phyloP scores from a whole-genome alignment of 2,329 filamentous ascomycete genomes.

The Colletotrichum melonis region DNA sequence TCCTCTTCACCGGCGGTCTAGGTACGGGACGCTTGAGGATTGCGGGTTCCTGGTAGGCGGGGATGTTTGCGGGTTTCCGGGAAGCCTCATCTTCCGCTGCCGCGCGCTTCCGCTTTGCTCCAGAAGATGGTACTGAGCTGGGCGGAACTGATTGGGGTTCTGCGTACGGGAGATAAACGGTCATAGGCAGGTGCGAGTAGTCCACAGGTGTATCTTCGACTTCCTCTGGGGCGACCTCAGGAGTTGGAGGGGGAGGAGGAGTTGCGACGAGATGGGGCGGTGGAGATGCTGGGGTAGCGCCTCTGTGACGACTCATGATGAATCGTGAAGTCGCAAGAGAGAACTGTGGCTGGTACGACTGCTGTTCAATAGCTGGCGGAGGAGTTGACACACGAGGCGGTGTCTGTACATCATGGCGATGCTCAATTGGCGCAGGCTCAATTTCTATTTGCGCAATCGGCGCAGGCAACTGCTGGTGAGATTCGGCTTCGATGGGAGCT shows the following conservation, averaged over 20 bases:
- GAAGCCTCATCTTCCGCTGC: background rate
- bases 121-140: background rate
- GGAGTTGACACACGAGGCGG: background rate
- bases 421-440: background rate
- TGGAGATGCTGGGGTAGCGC: conserved; percentile 17
- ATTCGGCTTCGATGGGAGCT: background rate
- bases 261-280: background rate
- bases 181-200: conserved; percentile 24
- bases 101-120: conserved; percentile 27
- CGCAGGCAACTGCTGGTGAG: background rate
- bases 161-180: background rate
- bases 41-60: background rate
- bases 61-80: background rate
- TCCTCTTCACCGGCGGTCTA: conserved; percentile 31
- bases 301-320: conserved; percentile 43
- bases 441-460: background rate
- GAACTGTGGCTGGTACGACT: conserved; percentile 46
- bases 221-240: conserved; percentile 24
- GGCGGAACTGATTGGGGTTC: background rate
- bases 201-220: conserved; percentile 28
- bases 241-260: background rate
- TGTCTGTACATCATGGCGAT: background rate
- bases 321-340: conserved; percentile 39
- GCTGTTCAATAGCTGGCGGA: background rate
- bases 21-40: conserved; percentile 5